These are phyloP conservation scores for Cladosporium sp. DNA, from an alignment of 2,329 filamentous ascomycete genomes.

Conservation along the genomic window DNA sequence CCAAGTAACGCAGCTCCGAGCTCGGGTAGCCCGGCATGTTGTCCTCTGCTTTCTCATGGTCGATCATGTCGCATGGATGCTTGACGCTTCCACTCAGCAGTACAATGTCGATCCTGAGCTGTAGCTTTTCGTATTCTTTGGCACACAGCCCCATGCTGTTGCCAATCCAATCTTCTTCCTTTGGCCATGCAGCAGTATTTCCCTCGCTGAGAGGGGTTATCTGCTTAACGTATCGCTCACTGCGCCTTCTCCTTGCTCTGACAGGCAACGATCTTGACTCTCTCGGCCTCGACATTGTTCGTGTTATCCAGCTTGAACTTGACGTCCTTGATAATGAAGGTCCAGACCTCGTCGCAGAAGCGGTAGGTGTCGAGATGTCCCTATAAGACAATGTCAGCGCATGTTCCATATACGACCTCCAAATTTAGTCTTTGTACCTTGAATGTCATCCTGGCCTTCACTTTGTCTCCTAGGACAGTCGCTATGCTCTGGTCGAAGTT, in stretches of 20 bases:
- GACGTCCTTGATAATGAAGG: constrained; percentile 97
- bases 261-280: constrained; percentile 98
- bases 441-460: constrained; percentile 88
- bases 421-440: constrained; percentile 65
- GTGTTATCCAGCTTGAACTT: constrained; percentile 93
- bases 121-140: neutral
- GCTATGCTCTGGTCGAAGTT: constrained; percentile 95
- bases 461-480: constrained; percentile 86
- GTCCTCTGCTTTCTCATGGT: neutral
- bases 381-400: constrained; percentile 49
- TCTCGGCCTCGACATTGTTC: constrained; percentile 68
- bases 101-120: neutral
- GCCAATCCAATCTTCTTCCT: neutral
- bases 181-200: neutral
- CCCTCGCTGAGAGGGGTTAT: neutral
- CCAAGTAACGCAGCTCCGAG: neutral
- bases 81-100: neutral
- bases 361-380: constrained; percentile 97
- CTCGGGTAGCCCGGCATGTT: neutral
- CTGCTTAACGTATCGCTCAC: neutral
- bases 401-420: neutral
- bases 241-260: constrained; percentile 71
- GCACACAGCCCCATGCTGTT: neutral
- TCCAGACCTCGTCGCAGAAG: constrained; percentile 99
- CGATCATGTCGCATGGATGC: neutral